Conservation (phyloP, 345 rosid species). For the Melaleuca alternifolia region DNA sequence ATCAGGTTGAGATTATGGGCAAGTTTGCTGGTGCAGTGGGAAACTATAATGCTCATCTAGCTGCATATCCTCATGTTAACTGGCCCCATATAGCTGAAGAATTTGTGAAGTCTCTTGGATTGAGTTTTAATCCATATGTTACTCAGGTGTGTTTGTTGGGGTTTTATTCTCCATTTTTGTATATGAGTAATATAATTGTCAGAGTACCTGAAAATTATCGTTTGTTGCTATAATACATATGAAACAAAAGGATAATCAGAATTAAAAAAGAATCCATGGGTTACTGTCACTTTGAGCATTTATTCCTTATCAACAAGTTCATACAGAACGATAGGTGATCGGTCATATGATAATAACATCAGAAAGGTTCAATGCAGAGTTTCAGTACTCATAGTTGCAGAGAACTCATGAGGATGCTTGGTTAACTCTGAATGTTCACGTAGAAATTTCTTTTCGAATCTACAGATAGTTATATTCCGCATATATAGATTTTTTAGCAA, state of each 20-base stretch:
- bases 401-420: neutral
- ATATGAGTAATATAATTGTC: neutral
- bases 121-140: conserved; percentile 81
- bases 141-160: conserved; percentile 49
- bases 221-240: neutral
- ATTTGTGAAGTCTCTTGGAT: conserved; percentile 77
- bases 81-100: conserved; percentile 78
- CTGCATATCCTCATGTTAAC: conserved; percentile 61
- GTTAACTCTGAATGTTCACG: neutral
- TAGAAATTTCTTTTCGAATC: neutral
- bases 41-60: conserved; percentile 86
- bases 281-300: neutral
- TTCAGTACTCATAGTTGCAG: neutral
- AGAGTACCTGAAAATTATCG: neutral
- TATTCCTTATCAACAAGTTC: neutral
- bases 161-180: neutral
- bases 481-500: neutral
- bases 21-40: conserved; percentile 99
- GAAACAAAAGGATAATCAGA: neutral
- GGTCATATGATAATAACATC: neutral
- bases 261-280: neutral
- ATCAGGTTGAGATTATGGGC: conserved; percentile 70
- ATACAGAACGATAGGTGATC: neutral
- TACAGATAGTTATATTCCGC: neutral
- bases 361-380: neutral